Evolutionary conservation across 495 filamentous ascomycete genomes (phyloP), one percentile per base, ranked within the genome.

Genomic region (Cryomyces antarcticus): DNA sequence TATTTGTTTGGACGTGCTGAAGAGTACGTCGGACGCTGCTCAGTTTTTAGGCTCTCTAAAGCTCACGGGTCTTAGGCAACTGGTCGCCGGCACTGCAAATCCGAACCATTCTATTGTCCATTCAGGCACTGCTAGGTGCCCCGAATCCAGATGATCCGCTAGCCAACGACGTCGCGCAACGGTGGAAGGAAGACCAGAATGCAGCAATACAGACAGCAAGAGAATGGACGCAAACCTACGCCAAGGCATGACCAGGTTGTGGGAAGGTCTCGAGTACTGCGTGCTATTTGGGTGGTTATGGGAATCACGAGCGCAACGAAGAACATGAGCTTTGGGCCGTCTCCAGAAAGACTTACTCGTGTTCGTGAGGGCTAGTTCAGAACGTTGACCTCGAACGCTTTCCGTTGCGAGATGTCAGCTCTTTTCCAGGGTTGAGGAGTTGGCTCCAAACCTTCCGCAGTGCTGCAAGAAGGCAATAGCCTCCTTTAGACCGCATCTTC

Each of bases 41-140:
- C 17, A 24, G 17, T 24, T 24, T 7, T 1, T n/a, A 4, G 40
- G 7, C 31, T 7, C 12, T 44, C 29, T 11, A 38, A 29, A 37
- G 36, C 28, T 52, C 29, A 44, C 34, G 34, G 10, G n/a, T 12
- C 46, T 12, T 24, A 95, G 87, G 85, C 56, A 99, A 99, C 69
- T 99, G 89, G 89, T 96, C 89, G 17, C 89, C 89, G 6, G 89
- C 89, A 28, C 74, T 99, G 4, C 89, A 99, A 58, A 99, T 99
- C 57, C 80, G 89, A 30, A 99, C 89, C 0, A 96, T 99, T 47
- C 71, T 99, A 3, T 75, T 99, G 30, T 94, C 86, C 13, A 99
- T 99, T 57, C 89, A 99, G 62, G 89, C 89, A 11, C 68, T 99
- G 31, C 74, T 99, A 11, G 89, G 89, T 29, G 92, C 89, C 6